Conservation (phyloP, 2,329 filamentous ascomycete genomes). For the Rhynchosporium agropyri region DNA sequence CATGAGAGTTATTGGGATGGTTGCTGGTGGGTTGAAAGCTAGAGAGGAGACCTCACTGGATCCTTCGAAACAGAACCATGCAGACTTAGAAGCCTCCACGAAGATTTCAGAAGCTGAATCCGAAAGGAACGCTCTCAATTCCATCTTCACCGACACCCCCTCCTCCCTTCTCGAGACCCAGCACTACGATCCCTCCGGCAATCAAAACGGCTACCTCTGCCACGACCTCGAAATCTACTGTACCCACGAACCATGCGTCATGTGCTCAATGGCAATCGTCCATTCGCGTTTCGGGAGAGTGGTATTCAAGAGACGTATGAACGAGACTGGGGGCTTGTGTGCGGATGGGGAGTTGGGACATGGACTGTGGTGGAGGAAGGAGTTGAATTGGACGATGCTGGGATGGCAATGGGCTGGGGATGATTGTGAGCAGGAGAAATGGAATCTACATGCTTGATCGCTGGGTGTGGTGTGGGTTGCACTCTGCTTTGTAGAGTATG, state of each 20-base stretch:
- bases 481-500: too few relatives aligned
- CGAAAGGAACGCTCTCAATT: conserved; percentile 42
- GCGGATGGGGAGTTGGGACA: conserved; percentile 71
- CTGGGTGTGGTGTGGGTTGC: neutral
- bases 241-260: conserved; percentile 93
- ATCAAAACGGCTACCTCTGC: conserved; percentile 84
- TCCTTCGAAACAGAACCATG: neutral
- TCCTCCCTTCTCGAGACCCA: conserved; percentile 65
- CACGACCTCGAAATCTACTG: conserved; percentile 91
- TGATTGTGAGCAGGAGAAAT: neutral
- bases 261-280: conserved; percentile 95
- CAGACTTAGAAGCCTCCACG: neutral
- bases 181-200: conserved; percentile 62
- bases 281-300: conserved; percentile 90
- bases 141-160: conserved; percentile 69
- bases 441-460: conserved; percentile 23
- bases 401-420: conserved; percentile 62
- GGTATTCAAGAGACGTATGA: conserved; percentile 79
- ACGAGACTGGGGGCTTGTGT: conserved; percentile 77
- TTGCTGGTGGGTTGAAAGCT: conserved; percentile 59
- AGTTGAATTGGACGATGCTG: conserved; percentile 84
- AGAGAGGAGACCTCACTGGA: conserved; percentile 30
- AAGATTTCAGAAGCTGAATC: neutral
- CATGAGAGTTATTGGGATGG: conserved; percentile 80
- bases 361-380: conserved; percentile 71